Base-by-base conservation (phyloP, 768 basidiomycete species). In the Daedaleopsis sinensis region DNA sequence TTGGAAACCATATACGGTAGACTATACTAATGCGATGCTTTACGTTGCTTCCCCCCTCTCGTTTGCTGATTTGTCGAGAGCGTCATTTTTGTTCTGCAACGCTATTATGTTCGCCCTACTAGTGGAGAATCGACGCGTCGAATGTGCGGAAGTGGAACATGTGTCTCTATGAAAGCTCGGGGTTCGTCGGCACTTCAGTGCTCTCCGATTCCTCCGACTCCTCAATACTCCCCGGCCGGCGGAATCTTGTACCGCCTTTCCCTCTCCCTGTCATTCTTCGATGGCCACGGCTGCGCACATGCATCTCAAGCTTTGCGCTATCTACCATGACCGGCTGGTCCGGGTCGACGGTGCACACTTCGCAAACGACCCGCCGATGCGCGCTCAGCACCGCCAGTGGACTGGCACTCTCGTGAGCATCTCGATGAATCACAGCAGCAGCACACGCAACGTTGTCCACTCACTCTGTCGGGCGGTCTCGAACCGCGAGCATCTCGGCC, bases 291-390 rank as follows among this genome's bases (percentile, higher is more conserved):
- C 84, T 85, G n/a, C 73, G 74, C 37, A 77, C 71, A 70, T 94
- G 92, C 1, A 72, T 73, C 1, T 79, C 76, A 86, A 89, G 89
- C 51, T 60, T 58, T 10, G 78, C 80, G 49, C 78, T 76, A 52
- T 91, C 82, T 74, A 94, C 83, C 78, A 90, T 82, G 15, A 84
- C 72, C 0, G 92, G 92, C 24, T 79, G 77, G 21, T 79, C 72
- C 2, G 78, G 67, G 57, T 90, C 76, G 4, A 70, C 57, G 10
- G 91, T 92, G 67, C 92, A 94, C 11, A 80, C 71, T 2, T 79
- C 67, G 70, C 92, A 94, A 5, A 84, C 74, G 7, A 81, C 69
- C 65, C 86, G 87, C 57, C 77, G 82, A 52, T 85, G 82, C 1
- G 84, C 84, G 48, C 75, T 70, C 5, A 93, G 73, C 18, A 84